Percentiles rank a stretch among this genome's conserved stretches.
Evolutionary conservation across 2,329 filamentous ascomycete species (phyloP).

Genomic region (Neonectria magnoliae): DNA sequence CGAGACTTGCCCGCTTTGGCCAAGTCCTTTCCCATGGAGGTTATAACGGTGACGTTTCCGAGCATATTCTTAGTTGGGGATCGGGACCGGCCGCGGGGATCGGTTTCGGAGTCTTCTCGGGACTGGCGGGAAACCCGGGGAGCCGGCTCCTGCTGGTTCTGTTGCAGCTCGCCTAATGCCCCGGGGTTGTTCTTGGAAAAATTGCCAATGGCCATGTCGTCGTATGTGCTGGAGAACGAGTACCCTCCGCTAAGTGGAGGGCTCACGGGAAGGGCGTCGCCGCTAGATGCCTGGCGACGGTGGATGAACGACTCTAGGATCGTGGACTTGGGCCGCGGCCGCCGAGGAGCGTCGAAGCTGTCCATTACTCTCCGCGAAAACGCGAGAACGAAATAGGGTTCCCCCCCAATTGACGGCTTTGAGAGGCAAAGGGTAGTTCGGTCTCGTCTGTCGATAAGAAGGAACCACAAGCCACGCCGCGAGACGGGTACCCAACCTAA

Average conservation of each 20-base stretch:
- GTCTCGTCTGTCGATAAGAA: constrained; percentile 15
- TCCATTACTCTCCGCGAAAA: constrained; percentile 9
- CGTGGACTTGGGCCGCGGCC: constrained; percentile 59
- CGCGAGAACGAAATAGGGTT: constrained; percentile 9
- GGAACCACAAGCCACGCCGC: constrained; percentile 17
- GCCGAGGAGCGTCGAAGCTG: constrained; percentile 38
- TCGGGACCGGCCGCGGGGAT: constrained; percentile 49
- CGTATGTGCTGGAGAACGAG: constrained; percentile 40
- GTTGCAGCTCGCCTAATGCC: constrained; percentile 66
- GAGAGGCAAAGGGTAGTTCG: not conserved
- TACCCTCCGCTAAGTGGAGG: constrained; percentile 36
- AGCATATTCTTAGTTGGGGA: constrained; percentile 58
- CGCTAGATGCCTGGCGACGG: constrained; percentile 59
- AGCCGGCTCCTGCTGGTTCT: constrained; percentile 60
- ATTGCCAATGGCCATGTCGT: constrained; percentile 45
- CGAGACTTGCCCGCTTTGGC: constrained; percentile 53
- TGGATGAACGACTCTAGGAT: constrained; percentile 62
- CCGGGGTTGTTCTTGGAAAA: constrained; percentile 52
- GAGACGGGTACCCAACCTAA: constrained; percentile 20
- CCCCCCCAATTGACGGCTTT: constrained; percentile 21
- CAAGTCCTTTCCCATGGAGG: constrained; percentile 50
- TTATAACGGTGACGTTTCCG: constrained; percentile 56
- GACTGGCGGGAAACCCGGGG: constrained; percentile 53
- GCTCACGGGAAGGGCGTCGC: constrained; percentile 46
- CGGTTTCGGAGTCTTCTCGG: constrained; percentile 45